Percentiles rank a stretch among this genome's conserved stretches.
phyloP scores from a whole-genome alignment of 2,329 filamentous ascomycete genomes.

The Exophiala calicioides region DNA sequence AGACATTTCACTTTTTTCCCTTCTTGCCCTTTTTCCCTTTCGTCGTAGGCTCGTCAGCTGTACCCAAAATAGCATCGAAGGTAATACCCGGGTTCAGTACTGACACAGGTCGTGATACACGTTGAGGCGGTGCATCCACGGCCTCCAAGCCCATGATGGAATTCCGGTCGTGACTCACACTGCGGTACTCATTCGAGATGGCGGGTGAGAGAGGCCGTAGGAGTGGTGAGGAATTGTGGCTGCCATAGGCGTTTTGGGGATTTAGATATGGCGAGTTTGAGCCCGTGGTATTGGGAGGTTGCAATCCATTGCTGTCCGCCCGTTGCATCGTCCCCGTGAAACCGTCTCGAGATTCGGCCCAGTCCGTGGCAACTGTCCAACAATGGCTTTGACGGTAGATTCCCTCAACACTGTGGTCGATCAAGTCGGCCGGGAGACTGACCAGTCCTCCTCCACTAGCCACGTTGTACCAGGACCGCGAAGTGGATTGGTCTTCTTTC shows the following conservation, averaged over 20 bases:
- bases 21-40: constrained; percentile 33
- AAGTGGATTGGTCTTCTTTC: constrained; percentile 46
- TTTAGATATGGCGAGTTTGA: constrained; percentile 21
- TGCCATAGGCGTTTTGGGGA: constrained; percentile 29
- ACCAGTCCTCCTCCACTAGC: constrained; percentile 66
- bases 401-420: constrained; percentile 67
- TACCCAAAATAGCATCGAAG: constrained; percentile 51
- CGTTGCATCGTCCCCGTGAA: constrained; percentile 18
- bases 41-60: constrained; percentile 40
- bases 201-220: constrained; percentile 39
- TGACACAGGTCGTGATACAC: constrained; percentile 39
- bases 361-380: constrained; percentile 65
- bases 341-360: constrained; percentile 51
- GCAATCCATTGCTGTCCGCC: constrained; percentile 9
- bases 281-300: constrained; percentile 3
- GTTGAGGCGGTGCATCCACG: constrained; percentile 43
- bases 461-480: constrained; percentile 52
- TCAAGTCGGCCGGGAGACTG: constrained; percentile 62
- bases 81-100: constrained; percentile 51
- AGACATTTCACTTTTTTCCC: background rate
- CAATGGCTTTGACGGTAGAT: constrained; percentile 70
- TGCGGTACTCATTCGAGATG: constrained; percentile 35
- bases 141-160: constrained; percentile 50
- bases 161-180: constrained; percentile 38
- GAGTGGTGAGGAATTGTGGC: constrained; percentile 36